These are phyloP conservation scores for Hordeum marinum DNA, from an alignment of 176 grass and related monocot genomes.

Conservation along the genomic window DNA sequence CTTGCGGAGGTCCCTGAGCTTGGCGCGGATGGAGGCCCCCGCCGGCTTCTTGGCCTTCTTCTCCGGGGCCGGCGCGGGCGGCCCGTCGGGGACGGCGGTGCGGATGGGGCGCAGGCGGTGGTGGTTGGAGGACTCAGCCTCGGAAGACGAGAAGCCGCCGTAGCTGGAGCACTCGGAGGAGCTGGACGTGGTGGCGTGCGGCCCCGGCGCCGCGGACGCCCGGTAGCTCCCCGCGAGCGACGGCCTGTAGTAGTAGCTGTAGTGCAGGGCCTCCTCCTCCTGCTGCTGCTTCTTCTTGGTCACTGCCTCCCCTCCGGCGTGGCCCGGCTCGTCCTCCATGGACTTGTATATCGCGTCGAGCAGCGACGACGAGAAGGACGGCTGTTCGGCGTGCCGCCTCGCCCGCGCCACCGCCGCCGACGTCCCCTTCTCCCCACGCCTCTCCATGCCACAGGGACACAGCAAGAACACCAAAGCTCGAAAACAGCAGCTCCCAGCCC, in stretches of 20 bases:
- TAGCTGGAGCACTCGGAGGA: constrained; percentile 96
- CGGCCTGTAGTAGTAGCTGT: constrained; percentile 43
- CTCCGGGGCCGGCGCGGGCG: constrained; percentile 25
- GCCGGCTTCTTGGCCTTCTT: constrained; percentile 57
- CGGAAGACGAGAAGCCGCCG: constrained; percentile 90
- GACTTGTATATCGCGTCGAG: constrained; percentile 93
- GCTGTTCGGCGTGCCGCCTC: constrained; percentile 47
- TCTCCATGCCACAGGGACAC: constrained; percentile 37
- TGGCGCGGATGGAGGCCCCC: constrained; percentile 56
- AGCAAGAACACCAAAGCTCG: background rate
- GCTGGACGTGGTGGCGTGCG: constrained; percentile 66
- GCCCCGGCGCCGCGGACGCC: constrained; percentile 34
- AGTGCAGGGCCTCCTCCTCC: constrained; percentile 26
- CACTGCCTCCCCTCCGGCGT: background rate
- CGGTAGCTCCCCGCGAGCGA: constrained; percentile 57
- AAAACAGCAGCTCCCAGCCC: background rate
- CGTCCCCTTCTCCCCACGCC: constrained; percentile 18
- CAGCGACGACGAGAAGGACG: constrained; percentile 96
- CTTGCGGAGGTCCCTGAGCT: constrained; percentile 67
- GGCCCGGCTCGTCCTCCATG: constrained; percentile 76
- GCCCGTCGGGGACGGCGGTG: background rate
- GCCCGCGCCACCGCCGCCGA: background rate
- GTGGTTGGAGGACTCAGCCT: constrained; percentile 67
- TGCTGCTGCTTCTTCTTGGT: constrained; percentile 6
- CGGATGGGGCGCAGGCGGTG: constrained; percentile 42